Evolutionary conservation across 2,329 filamentous ascomycete species (phyloP), one percentile per base, ranked within the genome.

Genomic region (Trichoderma atroviride): DNA sequence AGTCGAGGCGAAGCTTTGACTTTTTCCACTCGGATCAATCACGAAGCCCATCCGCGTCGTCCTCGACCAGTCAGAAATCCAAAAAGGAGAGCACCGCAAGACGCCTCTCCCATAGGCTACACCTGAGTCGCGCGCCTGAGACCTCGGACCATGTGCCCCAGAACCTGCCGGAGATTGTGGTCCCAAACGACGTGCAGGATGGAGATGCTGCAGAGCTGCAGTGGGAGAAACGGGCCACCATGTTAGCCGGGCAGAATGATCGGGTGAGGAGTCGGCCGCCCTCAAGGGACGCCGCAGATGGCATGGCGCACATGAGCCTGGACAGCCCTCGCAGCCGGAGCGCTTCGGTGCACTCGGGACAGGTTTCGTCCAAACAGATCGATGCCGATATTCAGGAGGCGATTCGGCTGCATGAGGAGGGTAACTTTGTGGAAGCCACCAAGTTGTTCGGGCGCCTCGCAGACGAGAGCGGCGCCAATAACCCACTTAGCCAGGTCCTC

Each of bases 201-300:
- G 82, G 84, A 70, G 81, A 81, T 57, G 78, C 75, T 55, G 76
- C 78, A 71, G 92, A 96, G 83, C 88, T 88, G 70, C 87, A 91
- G 81, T 99, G 96, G 96, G 96, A 98, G 85, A 91, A 92, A 82
- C 87, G 95, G 70, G 96, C 96, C 33, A 97, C 94, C n/a, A 88
- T 96, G 70, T 83, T 98, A 73, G 95, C 93, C 37, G 87, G 87
- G 74, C 85, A 86, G 73, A 89, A 86, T 74, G 84, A 86, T 73
- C 77, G 81, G 74, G 79, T 81, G 69, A 81, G 82, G 72, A 83
- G 81, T 73, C 79, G 79, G 22, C 82, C 85, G 5, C 72, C 75
- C 11, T 80, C 82, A 14, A 80, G 83, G 70, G 33, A 73, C 71
- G 71, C 75, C 72, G 37, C 74, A n/a, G 71, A 74, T 35, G 76